Base-by-base conservation (phyloP, 2,329 filamentous ascomycete genomes). In the Talaromyces sp. region DNA sequence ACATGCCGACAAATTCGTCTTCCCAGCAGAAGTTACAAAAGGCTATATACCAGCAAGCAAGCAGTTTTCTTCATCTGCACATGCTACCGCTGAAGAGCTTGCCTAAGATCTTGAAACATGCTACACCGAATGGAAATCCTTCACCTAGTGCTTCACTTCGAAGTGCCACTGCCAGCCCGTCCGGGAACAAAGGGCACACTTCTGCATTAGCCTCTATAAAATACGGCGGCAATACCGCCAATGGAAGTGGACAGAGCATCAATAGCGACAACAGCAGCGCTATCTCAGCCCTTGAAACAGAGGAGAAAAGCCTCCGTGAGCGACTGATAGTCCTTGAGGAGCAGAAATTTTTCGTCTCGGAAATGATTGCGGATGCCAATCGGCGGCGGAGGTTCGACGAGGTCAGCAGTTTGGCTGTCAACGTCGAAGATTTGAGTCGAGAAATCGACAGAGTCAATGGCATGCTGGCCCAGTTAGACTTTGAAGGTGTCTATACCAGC, bases 11-110 rank as follows among this genome's bases (percentile, higher is more conserved):
- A 0, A 78, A 86, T 4, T 93, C 85, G 55, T 81, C 86, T 0
- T 86, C 89, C 0, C 92, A 96, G 70, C 77, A 86, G 60, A 84
- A 84, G 52, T 79, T 97, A 4, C 93, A 96, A 68, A 89, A 87
- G 69, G 87, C 90, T 3, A 87, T 97, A 13, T 92, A 96, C 68
- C 84, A 89, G 41, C 89, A 93, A 66, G 90, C 92, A 1, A 91
- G 88, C 57, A 84, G 84, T 55, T 97, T 97, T 68, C 77, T 97
- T 4, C 92, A 96, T 69, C 83, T 91, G 4, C 91, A 97, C 69
- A 96, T 97, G 90, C 82, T 97, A 9, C 91, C 93, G 0, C 79
- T 97, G 14, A 96, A 91, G 71, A 85, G 85, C 29, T 78, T 92
- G 0, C 89, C 89, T 0, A 84, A 86, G 49, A 79, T 91, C 64